Evolutionary conservation across 192 early-diverging fungal genomes (phyloP), one percentile per base, ranked within the genome.

Genomic region (Coemansia sp.): DNA sequence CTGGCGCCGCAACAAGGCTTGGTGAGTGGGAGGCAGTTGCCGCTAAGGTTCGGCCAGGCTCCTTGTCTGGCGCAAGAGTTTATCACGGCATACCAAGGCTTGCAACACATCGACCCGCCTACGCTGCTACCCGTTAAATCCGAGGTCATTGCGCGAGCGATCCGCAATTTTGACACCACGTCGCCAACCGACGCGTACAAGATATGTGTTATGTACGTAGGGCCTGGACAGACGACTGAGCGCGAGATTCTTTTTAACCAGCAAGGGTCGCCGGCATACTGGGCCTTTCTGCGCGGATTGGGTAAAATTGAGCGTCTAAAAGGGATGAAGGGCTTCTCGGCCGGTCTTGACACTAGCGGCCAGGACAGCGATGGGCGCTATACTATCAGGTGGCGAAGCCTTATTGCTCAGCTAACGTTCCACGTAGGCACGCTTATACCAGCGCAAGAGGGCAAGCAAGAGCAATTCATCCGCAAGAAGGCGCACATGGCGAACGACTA

Each of bases 401-500:
- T 92, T 65, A 90, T 94, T 52, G 88, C 89, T 0, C 92, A 97
- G 72, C 89, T 95, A 26, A 88, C 96, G 13, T 99, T 97, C 80
- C 97, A 99, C 70, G 89, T 90, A 6, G 89, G 95, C 14, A 98
- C 96, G 17, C 86, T 99, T 69, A 98, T 99, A 95, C 97, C 97
- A 0, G 94, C 87, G 0, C 76, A 88, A 52, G 68, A 80, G 65
- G 74, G 87, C 2, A 80, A 84, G 43, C 88, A 88, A 52, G 96
- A 99, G 76, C 88, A 91, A 53, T 80, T 88, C 52, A 87, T 93
- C 71, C 91, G 87, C 67, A 99, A 99, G 72, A 99, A 99, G 84
- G 84, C 94, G 32, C 95, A 97, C 73, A 95, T 99, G 68, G 97
- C 95, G 46, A 99, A 99, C 73, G 95, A 99, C 80, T 98, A 90